phyloP scores from a whole-genome alignment of 345 rosid genomes.

The Pugionium cornutum region DNA sequence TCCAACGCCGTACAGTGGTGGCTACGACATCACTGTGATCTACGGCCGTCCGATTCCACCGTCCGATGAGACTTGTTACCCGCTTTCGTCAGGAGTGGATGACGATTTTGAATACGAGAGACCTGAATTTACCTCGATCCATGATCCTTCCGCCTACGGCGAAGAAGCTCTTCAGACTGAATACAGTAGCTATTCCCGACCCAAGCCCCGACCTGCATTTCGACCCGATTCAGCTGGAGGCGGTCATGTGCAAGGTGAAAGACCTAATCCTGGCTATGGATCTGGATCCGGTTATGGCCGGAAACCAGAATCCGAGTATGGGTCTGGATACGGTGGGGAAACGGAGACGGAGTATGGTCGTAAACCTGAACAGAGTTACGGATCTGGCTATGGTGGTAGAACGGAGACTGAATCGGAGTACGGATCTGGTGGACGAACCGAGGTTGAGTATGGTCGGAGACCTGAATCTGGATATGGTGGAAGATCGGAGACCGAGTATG shows the following conservation, averaged over 20 bases:
- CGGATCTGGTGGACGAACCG: slow-evolving; percentile 20
- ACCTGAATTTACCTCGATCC: slow-evolving; percentile 61
- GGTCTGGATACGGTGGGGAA: slow-evolving; percentile 44
- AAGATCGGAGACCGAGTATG: slow-evolving; percentile 3
- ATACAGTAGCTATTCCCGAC: slow-evolving; percentile 78
- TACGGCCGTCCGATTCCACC: slow-evolving; percentile 85
- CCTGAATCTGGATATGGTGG: slow-evolving; percentile 31
- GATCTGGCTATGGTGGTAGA: slow-evolving; percentile 46
- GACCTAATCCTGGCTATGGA: slow-evolving; percentile 38
- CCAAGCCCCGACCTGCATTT: slow-evolving; percentile 70
- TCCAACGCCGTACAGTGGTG: slow-evolving; percentile 92
- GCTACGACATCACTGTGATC: slow-evolving; percentile 63
- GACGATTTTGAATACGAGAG: slow-evolving; percentile 64
- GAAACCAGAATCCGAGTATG: slow-evolving; percentile 31
- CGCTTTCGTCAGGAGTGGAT: slow-evolving; percentile 43
- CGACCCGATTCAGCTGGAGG: slow-evolving; percentile 46
- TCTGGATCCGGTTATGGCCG: slow-evolving; percentile 36
- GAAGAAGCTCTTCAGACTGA: slow-evolving; percentile 67
- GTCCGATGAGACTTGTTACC: slow-evolving; percentile 68
- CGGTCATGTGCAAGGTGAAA: slow-evolving; percentile 44
- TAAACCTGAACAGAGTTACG: slow-evolving; percentile 40
- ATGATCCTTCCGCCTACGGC: slow-evolving; percentile 70
- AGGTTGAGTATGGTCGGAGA: slow-evolving; percentile 40
- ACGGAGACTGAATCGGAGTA: slow-evolving; percentile 37
- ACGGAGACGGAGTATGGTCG: slow-evolving; percentile 47